Evolutionary conservation across 768 basidiomycete species (phyloP), one percentile per base, ranked within the genome.

Genomic region (Amylocystis lapponica): DNA sequence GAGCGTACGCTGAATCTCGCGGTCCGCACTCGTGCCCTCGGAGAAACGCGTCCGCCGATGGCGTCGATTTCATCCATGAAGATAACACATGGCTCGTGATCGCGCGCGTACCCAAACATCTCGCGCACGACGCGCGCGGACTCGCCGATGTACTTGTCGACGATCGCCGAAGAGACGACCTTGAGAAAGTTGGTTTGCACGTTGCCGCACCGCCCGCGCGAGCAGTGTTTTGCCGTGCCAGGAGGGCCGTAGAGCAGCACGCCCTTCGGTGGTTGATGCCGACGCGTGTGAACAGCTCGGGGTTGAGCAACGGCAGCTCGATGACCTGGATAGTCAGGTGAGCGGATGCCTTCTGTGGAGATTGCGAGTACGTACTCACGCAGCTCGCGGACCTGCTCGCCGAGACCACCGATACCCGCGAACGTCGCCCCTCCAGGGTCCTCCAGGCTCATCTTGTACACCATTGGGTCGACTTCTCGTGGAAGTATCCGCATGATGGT

Each of bases 41-140:
- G 86, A 89, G 54, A 87, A 87, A 33, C 85, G 67, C 86, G 66
- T 2, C 96, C 95, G 54, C 96, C 96, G 49, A 98, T 99, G 23
- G 96, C 96, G 63, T 99, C 96, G 55, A 92, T 92, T 66, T 92
- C 89, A 59, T 92, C 94, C 93, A 97, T 96, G 71, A 96, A 96
- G 55, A 96, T 96, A 45, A 96, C 91, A 61, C 92, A 98, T 34
- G 96, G 96, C 64, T 98, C 96, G 60, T 99, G 94, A 63, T 99
- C 95, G 48, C 73, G 77, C 11, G 96, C 96, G 64, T 97, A 99
- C 20, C 90, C 93, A 58, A 99, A 99, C 96, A 99, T 98, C 65
- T 99, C 96, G 52, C 96, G 78, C 20, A 99, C 84, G 8, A 98
- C 80, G 40, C 96, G 79, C 16, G 96, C 96, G 45, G 88, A 92